Percentiles rank a stretch among this genome's conserved stretches.
These are phyloP conservation scores for Podila epicladia DNA, from an alignment of 192 early-diverging fungal species.

Conservation along the genomic window DNA sequence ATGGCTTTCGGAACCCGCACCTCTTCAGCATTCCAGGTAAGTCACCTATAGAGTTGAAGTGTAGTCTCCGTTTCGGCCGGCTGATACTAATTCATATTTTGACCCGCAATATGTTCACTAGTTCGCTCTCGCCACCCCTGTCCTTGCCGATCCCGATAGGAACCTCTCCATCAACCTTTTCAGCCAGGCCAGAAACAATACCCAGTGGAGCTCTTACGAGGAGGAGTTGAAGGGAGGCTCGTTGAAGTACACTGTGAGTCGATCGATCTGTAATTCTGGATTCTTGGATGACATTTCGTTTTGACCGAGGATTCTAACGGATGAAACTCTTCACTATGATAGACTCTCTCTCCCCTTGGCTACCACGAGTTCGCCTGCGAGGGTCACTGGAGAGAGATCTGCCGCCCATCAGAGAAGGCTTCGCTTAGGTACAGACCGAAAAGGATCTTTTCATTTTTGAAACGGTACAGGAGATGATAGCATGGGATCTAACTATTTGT, in stretches of 20 bases:
- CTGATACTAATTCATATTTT: constrained; percentile 8
- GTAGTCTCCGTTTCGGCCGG: neutral
- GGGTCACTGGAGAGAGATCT: constrained; percentile 82
- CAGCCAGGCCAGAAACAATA: constrained; percentile 71
- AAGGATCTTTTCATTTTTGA: neutral
- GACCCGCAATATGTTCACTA: constrained; percentile 47
- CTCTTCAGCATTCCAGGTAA: constrained; percentile 61
- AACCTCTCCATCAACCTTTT: constrained; percentile 71
- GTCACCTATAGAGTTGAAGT: neutral
- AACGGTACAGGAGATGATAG: neutral
- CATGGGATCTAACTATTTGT: neutral
- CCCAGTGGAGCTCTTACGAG: constrained; percentile 76
- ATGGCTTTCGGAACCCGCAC: constrained; percentile 83
- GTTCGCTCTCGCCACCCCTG: constrained; percentile 70
- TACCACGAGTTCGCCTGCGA: constrained; percentile 78
- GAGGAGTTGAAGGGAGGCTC: constrained; percentile 72
- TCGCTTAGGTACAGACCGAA: constrained; percentile 61
- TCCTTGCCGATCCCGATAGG: constrained; percentile 77
- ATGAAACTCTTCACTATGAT: neutral
- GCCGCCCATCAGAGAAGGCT: constrained; percentile 63
- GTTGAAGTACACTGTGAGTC: constrained; percentile 64
- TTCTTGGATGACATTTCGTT: too few relatives aligned
- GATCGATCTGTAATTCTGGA: neutral
- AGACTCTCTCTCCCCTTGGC: constrained; percentile 57
- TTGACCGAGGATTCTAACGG: too few relatives aligned